Evolutionary conservation across 225 moss, liverwort and hornwort genomes (phyloP).

Genomic region (Antitrichia curtipendula): DNA sequence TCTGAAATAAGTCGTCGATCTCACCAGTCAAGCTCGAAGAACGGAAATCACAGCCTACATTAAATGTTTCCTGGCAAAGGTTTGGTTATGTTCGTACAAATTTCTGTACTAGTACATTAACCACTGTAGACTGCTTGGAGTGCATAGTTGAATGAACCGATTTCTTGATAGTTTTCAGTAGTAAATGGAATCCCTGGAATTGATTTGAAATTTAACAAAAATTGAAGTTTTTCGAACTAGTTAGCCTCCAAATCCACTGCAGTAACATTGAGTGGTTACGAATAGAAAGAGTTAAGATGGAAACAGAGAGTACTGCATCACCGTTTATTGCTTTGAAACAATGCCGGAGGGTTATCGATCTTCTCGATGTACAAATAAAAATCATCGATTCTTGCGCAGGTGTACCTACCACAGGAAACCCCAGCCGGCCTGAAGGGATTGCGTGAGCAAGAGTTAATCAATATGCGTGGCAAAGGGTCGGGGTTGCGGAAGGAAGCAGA

Average conservation of each 20-base stretch:
- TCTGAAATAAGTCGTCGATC: background rate
- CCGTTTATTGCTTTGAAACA: background rate
- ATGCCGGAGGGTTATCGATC: background rate
- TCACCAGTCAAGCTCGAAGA: background rate
- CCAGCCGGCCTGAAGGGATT: constrained; percentile 36
- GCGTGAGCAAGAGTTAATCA: constrained; percentile 41
- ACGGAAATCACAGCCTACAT: background rate
- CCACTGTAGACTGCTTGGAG: background rate
- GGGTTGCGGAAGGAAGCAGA: constrained; percentile 55
- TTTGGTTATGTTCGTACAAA: background rate
- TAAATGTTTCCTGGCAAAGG: background rate
- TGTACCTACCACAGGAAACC: constrained; percentile 42
- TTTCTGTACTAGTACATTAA: background rate
- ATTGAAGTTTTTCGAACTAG: background rate
- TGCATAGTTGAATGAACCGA: background rate
- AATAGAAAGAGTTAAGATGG: background rate
- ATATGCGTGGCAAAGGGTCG: constrained; percentile 46
- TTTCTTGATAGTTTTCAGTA: background rate
- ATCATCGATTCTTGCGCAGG: constrained; percentile 10
- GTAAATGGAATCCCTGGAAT: background rate
- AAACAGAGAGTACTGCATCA: background rate
- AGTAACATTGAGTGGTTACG: background rate
- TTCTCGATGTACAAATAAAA: background rate
- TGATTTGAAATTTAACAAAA: background rate
- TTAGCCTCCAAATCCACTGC: background rate